Evolutionary conservation across 1,284 basidiomycete species (phyloP).

Genomic region (Malassezia dermatis): DNA sequence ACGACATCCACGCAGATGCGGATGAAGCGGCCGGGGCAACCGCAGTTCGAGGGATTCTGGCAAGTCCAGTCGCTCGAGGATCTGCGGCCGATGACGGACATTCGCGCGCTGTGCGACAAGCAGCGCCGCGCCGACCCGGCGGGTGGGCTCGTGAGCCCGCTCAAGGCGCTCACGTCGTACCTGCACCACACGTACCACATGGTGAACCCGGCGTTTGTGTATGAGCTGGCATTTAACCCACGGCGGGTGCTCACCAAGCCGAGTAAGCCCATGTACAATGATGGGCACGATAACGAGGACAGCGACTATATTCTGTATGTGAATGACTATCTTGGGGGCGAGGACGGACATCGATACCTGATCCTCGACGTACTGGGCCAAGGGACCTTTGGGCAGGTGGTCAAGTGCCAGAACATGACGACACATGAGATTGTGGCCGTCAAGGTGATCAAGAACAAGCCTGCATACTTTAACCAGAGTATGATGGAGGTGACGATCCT

Average conservation of each 20-base stretch:
- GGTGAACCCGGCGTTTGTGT: slow-evolving; percentile 46
- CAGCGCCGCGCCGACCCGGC: slow-evolving; percentile 40
- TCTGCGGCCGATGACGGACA: slow-evolving; percentile 32
- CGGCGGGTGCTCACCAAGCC: slow-evolving; percentile 45
- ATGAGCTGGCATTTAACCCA: slow-evolving; percentile 47
- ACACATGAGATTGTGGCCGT: slow-evolving; percentile 97
- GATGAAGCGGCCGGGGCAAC: slow-evolving; percentile 12
- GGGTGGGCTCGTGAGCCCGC: slow-evolving; percentile 43
- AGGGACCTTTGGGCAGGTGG: slow-evolving; percentile 97
- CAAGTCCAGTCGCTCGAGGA: slow-evolving; percentile 37
- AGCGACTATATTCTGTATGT: slow-evolving; percentile 48
- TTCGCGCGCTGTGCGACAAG: slow-evolving; percentile 21
- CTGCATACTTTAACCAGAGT: slow-evolving; percentile 96
- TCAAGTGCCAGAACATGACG: slow-evolving; percentile 99
- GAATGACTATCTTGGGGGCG: slow-evolving; percentile 46
- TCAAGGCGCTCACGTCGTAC: slow-evolving; percentile 45
- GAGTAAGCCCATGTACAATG: slow-evolving; percentile 44
- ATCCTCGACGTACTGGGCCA: slow-evolving; percentile 96
- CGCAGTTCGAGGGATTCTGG: slow-evolving; percentile 32
- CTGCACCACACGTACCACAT: slow-evolving; percentile 48
- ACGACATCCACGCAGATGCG: not conserved
- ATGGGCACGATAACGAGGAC: slow-evolving; percentile 46
- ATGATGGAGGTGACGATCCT: slow-evolving; percentile 99
- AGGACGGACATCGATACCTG: slow-evolving; percentile 63
- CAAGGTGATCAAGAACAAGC: slow-evolving; percentile 99